Conservation (phyloP, 169 alveolate species). For the Plasmodium chabaudi region DNA sequence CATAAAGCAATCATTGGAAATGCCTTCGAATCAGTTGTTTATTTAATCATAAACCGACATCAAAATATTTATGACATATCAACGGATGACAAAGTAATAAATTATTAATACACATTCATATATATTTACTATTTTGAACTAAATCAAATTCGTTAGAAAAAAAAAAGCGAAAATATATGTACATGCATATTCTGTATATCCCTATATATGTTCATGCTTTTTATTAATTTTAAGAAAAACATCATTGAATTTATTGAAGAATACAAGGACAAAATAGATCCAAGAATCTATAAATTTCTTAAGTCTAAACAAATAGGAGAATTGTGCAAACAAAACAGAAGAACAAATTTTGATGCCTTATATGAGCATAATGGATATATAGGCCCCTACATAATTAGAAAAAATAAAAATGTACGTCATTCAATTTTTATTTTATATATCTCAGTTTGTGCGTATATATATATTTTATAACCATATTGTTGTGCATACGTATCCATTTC, state of each 20-base stretch:
- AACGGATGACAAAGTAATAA: slow-evolving; percentile 54
- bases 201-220: not conserved
- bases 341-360: not conserved
- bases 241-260: slow-evolving; percentile 49
- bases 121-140: not conserved
- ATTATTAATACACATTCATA: not conserved
- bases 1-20: slow-evolving; percentile 72
- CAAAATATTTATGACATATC: slow-evolving; percentile 48
- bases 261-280: slow-evolving; percentile 38
- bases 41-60: slow-evolving; percentile 11
- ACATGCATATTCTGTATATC: not conserved
- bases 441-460: too few species aligned
- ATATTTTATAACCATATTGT: too few species aligned
- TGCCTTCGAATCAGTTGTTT: slow-evolving; percentile 58
- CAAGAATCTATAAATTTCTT: slow-evolving; percentile 29
- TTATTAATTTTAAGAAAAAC: slow-evolving; percentile 28
- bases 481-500: not conserved
- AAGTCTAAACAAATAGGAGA: slow-evolving; percentile 13
- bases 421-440: not conserved
- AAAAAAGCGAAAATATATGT: not conserved
- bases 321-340: slow-evolving; percentile 17
- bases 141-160: not conserved
- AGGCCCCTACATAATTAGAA: slow-evolving; percentile 38
- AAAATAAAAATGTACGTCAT: slow-evolving; percentile 39
- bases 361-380: slow-evolving; percentile 49